A percentile compares a stretch with the other conserved stretches of the same genome.
Conservation (phyloP, 2,329 filamentous ascomycete species). For the Diaporthe sp. region DNA sequence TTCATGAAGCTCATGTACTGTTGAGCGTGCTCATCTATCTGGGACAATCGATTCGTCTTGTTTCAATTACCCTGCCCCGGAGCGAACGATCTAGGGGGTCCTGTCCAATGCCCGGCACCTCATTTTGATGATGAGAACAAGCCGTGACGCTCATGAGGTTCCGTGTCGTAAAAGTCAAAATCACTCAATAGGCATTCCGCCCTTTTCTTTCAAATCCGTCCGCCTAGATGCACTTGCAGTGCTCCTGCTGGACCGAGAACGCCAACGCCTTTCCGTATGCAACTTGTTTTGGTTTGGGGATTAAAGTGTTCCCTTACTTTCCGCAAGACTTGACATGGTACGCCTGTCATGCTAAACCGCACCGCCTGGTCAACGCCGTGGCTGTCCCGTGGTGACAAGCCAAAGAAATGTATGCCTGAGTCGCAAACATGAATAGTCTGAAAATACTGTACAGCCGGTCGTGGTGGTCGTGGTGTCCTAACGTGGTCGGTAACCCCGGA, state of each 20-base stretch:
- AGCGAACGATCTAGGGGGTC: background rate
- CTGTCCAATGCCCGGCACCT: slow-evolving; percentile 5
- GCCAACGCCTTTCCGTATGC: slow-evolving; percentile 35
- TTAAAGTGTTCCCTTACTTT: background rate
- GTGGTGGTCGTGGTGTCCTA: background rate
- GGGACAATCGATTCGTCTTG: slow-evolving; percentile 1
- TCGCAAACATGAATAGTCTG: background rate
- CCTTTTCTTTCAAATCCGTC: background rate
- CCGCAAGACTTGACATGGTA: background rate
- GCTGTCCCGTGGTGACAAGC: background rate
- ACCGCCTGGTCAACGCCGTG: slow-evolving; percentile 3
- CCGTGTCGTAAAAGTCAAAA: slow-evolving; percentile 7
- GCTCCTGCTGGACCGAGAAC: slow-evolving; percentile 28
- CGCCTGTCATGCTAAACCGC: background rate
- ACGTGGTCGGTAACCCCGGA: slow-evolving; percentile 21
- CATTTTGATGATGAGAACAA: background rate
- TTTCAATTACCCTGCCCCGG: background rate
- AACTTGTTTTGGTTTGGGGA: slow-evolving; percentile 5
- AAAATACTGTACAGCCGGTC: slow-evolving; percentile 12
- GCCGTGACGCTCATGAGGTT: background rate
- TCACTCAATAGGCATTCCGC: slow-evolving; percentile 3
- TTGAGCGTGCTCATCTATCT: slow-evolving; percentile 10
- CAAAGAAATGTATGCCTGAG: background rate
- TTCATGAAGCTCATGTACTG: slow-evolving; percentile 7
- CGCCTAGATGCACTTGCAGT: slow-evolving; percentile 15